Conservation (phyloP, 2,329 filamentous ascomycete genomes). For the Chaetomium olivaceum region DNA sequence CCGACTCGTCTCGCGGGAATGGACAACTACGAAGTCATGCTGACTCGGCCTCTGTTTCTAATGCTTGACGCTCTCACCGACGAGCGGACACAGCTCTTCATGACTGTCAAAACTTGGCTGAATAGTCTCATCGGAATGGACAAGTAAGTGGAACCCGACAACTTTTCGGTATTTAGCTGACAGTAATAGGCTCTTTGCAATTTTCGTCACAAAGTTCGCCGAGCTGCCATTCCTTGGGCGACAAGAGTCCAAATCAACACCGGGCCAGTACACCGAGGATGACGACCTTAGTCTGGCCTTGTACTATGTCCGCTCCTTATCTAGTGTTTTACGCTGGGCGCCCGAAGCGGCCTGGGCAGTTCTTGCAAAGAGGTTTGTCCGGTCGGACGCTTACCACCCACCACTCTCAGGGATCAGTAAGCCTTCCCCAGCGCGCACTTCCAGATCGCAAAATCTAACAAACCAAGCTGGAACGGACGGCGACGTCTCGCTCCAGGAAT, state of each 20-base stretch:
- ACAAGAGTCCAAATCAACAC: slow-evolving; percentile 33
- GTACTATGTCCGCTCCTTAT: slow-evolving; percentile 75
- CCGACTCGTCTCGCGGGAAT: slow-evolving; percentile 52
- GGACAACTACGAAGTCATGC: slow-evolving; percentile 69
- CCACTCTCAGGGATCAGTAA: slow-evolving; percentile 53
- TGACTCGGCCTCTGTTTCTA: slow-evolving; percentile 78
- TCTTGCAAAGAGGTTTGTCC: slow-evolving; percentile 62
- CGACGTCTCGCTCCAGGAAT: slow-evolving; percentile 64
- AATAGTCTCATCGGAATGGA: slow-evolving; percentile 65
- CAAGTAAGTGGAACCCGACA: slow-evolving; percentile 48
- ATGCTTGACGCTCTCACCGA: slow-evolving; percentile 77
- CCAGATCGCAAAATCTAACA: slow-evolving; percentile 29
- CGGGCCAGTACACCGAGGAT: slow-evolving; percentile 48
- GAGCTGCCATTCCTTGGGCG: slow-evolving; percentile 55
- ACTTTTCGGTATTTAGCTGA: slow-evolving; percentile 11
- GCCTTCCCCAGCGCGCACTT: slow-evolving; percentile 36
- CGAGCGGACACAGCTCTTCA: slow-evolving; percentile 70
- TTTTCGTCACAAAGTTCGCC: slow-evolving; percentile 61
- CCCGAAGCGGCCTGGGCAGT: slow-evolving; percentile 70
- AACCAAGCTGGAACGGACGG: slow-evolving; percentile 52
- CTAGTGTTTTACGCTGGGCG: slow-evolving; percentile 69
- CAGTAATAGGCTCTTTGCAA: slow-evolving; percentile 55
- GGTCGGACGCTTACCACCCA: slow-evolving; percentile 48
- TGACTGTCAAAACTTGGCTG: slow-evolving; percentile 79
- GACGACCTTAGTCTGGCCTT: slow-evolving; percentile 75